Conservation (phyloP, 2,329 filamentous ascomycete species). For the Aspergillus sp. region DNA sequence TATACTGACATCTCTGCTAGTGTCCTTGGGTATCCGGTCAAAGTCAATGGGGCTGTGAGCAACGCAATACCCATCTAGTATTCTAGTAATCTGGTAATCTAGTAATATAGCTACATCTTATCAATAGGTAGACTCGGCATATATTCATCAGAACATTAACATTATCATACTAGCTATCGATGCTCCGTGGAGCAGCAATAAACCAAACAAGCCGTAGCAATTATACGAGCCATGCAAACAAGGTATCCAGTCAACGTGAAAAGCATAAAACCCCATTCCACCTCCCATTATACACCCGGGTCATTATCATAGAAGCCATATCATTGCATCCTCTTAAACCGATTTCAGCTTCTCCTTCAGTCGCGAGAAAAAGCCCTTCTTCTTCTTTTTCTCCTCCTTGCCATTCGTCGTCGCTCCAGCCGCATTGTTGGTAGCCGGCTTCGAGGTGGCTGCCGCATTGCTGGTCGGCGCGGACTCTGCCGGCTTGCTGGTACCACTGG, state of each 20-base stretch:
- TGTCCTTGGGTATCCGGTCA: slow-evolving; percentile 55
- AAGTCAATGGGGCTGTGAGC: slow-evolving; percentile 53
- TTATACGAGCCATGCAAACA: slow-evolving; percentile 19
- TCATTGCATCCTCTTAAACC: slow-evolving; percentile 6
- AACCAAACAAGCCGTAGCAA: slow-evolving; percentile 9
- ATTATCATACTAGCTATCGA: slow-evolving; percentile 1
- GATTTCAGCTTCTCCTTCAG: slow-evolving; percentile 58
- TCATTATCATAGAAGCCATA: slow-evolving; percentile 2
- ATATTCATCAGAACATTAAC: slow-evolving; percentile 1
- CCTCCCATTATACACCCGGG: slow-evolving; percentile 16
- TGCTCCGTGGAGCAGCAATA: background rate
- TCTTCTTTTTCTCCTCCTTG: slow-evolving; percentile 61
- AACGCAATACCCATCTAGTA: slow-evolving; percentile 48
- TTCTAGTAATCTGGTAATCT: too few relatives aligned
- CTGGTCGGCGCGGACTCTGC: background rate
- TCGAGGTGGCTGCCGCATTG: background rate
- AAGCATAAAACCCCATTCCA: slow-evolving; percentile 11
- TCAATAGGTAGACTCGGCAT: background rate
- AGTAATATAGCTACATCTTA: background rate
- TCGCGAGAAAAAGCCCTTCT: slow-evolving; percentile 61
- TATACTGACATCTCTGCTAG: slow-evolving; percentile 31
- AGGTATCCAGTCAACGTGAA: slow-evolving; percentile 26
- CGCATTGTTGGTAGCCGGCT: slow-evolving; percentile 11
- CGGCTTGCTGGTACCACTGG: background rate
- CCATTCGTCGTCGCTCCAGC: slow-evolving; percentile 2